Evolutionary conservation across 257 asterid species (phyloP).

Genomic region (Lavandula angustifolia): DNA sequence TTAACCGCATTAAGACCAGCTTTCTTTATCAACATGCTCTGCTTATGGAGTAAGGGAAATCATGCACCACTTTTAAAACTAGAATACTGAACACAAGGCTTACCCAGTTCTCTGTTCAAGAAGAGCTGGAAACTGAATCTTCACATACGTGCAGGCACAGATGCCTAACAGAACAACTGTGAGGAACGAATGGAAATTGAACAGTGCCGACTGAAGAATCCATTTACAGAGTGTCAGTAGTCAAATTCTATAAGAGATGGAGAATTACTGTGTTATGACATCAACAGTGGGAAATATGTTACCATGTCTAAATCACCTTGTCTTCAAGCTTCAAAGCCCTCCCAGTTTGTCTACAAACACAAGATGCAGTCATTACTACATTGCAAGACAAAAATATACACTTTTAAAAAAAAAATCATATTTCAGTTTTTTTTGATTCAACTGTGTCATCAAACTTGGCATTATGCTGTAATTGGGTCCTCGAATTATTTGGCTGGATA

Average conservation of each 20-base stretch:
- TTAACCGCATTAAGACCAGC: conserved; percentile 2
- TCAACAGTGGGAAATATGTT: conserved; percentile 20
- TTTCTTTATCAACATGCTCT: neutral
- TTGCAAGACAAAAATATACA: neutral
- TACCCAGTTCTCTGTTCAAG: conserved; percentile 93
- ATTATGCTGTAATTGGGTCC: too few species aligned
- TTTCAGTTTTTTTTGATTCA: neutral
- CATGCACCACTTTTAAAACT: neutral
- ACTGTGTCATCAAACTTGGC: neutral
- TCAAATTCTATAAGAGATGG: conserved; percentile 18
- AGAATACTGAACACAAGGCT: conserved; percentile 26
- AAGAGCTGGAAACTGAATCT: conserved; percentile 89
- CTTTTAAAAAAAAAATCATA: neutral
- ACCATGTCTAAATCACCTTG: conserved; percentile 40
- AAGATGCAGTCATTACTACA: conserved; percentile 21
- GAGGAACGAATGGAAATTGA: conserved; percentile 29
- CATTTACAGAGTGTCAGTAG: conserved; percentile 30
- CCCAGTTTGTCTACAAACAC: conserved; percentile 28
- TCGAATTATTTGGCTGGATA: too few species aligned
- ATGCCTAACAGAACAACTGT: conserved; percentile 41
- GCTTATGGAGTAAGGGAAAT: neutral
- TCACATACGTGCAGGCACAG: conserved; percentile 55
- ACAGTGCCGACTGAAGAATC: conserved; percentile 14
- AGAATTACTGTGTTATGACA: conserved; percentile 11
- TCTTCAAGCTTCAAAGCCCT: conserved; percentile 23